Evolutionary conservation across 2,329 filamentous ascomycete genomes (phyloP).

Genomic region (Lachnellula arida): DNA sequence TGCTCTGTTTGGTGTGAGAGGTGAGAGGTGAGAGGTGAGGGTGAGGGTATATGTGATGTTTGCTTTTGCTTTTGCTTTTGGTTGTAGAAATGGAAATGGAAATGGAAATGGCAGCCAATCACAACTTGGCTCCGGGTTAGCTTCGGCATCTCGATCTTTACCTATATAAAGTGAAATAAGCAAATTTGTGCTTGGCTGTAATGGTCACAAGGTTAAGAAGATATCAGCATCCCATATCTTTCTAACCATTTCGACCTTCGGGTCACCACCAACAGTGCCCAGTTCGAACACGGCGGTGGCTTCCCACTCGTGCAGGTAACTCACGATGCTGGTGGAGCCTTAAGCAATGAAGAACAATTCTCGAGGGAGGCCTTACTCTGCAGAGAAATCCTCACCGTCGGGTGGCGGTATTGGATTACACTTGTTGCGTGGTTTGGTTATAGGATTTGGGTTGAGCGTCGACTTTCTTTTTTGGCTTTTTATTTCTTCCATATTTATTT

Average conservation of each 20-base stretch:
- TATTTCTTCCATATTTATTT: slow-evolving; percentile 15
- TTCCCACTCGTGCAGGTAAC: slow-evolving; percentile 63
- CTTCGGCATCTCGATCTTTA: slow-evolving; percentile 15
- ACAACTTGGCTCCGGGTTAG: neutral
- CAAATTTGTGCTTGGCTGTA: slow-evolving; percentile 45
- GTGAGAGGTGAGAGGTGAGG: neutral
- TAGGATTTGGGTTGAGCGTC: slow-evolving; percentile 26
- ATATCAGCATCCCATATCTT: slow-evolving; percentile 52
- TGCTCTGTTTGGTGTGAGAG: neutral
- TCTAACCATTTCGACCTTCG: slow-evolving; percentile 33
- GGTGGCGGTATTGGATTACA: slow-evolving; percentile 65
- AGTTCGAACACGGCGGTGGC: slow-evolving; percentile 64
- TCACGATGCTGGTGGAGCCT: slow-evolving; percentile 57
- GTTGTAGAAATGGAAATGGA: neutral
- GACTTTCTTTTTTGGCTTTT: slow-evolving; percentile 24
- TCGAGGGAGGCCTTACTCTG: slow-evolving; percentile 71
- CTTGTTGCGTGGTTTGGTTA: slow-evolving; percentile 55
- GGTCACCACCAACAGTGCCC: slow-evolving; percentile 49
- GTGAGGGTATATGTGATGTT: neutral
- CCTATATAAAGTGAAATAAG: slow-evolving; percentile 21
- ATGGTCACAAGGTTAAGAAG: slow-evolving; percentile 55
- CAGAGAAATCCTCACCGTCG: slow-evolving; percentile 67
- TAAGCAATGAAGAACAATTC: slow-evolving; percentile 64
- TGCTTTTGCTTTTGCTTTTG: neutral
- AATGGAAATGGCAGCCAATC: too few species aligned